A percentile compares a stretch with the other conserved stretches of the same genome.
Conservation (phyloP, 148 eudicot species). For the Diospyros kaki region DNA sequence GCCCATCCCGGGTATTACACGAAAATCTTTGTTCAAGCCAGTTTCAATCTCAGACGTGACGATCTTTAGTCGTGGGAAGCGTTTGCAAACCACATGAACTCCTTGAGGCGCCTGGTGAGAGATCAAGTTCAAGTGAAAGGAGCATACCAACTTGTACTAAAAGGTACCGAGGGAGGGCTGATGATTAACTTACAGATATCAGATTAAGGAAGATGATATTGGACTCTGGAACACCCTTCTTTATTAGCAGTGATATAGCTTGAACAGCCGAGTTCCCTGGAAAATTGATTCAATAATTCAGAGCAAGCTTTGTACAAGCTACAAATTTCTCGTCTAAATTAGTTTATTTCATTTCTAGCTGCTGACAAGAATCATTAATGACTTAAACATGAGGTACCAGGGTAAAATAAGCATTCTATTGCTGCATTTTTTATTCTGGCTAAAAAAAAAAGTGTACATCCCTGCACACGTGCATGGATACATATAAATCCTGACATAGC, state of each 20-base stretch:
- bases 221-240: conserved; percentile 88
- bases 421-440: too few species aligned
- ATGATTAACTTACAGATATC: conserved; percentile 67
- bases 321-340: not conserved
- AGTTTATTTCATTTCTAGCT: not conserved
- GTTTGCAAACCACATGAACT: conserved; percentile 81
- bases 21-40: conserved; percentile 76
- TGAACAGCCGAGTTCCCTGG: conserved; percentile 94
- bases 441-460: too few species aligned
- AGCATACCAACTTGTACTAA: not conserved
- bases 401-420: not conserved
- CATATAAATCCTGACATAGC: not conserved
- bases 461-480: not conserved
- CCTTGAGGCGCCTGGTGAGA: conserved; percentile 88
- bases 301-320: not conserved
- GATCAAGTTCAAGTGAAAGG: not conserved
- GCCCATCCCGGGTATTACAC: conserved; percentile 98
- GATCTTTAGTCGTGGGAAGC: conserved; percentile 84
- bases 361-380: not conserved
- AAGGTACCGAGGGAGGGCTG: not conserved
- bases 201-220: conserved; percentile 95
- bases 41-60: conserved; percentile 93
- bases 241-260: conserved; percentile 79
- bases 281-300: conserved; percentile 11
- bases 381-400: not conserved